Base-by-base conservation (phyloP, 495 filamentous ascomycete species). In the Elasticomyces elasticus region DNA sequence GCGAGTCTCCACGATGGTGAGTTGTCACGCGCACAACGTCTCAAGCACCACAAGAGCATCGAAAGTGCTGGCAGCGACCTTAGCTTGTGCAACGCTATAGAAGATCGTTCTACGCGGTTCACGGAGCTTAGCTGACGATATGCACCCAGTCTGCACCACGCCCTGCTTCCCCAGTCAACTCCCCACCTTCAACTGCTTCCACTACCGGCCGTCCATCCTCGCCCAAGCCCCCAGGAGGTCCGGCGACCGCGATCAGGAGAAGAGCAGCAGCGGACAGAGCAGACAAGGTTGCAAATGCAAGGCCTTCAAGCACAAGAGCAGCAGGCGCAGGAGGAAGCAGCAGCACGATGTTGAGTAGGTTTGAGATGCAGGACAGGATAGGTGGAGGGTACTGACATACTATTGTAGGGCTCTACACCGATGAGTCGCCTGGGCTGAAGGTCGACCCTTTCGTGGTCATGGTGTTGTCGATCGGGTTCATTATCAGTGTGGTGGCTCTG, bases 361-460 rank as follows among this genome's bases (percentile, higher is more conserved):
- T 42, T 11, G 28, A 23, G 5, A 10, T 48, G 25, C 25, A 10
- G 19, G 41, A 27, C 30, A 28, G 25, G 19, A 40, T 25, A 59
- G 24, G 13, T 26, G 55, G 25, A 40, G 25, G 59, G 65, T 63
- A 49, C 68, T 58, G 11, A 46, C 17, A 49, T 5, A 23, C 10
- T 54, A 1, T 12, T 54, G 9, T 58, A 85, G 82, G 75, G 71
- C 85, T 98, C n/a, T 98, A 98, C 79, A 98, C 92, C 35, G 92
- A 98, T 66, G 92, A 98, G 77, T 88, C 83, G 58, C 91, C 94
- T 53, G 92, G 92, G 55, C 72, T 98, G 59, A 91, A 95, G 70
- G 92, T 98, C 54, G 92, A 98, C 67, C 92, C 92, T 19, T 90
- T 98, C 33, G 89, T 98, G 48, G 92, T 98, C 42, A 75, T 98